Evolutionary conservation across 148 eudicot species (phyloP).

Genomic region (Silene latifolia): DNA sequence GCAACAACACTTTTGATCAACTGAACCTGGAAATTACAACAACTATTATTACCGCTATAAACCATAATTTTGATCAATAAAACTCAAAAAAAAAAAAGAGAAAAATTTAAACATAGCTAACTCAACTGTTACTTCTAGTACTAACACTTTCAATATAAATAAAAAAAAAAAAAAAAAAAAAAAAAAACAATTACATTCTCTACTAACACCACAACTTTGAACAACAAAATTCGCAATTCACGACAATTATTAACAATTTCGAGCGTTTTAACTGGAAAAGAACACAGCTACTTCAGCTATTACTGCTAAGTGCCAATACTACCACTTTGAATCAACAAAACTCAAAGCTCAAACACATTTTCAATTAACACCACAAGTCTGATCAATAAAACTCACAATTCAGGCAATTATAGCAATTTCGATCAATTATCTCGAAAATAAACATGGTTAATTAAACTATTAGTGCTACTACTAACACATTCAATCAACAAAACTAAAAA

Average conservation of each 20-base stretch:
- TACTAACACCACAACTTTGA: not conserved
- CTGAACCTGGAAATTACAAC: too few species aligned
- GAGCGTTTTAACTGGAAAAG: not conserved
- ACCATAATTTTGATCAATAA: too few species aligned
- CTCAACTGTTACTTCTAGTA: not conserved
- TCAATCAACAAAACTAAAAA: not conserved
- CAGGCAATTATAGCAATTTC: not conserved
- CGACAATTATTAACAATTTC: not conserved
- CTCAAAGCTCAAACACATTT: not conserved
- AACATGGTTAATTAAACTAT: not conserved
- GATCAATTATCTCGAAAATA: not conserved
- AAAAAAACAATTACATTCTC: not conserved
- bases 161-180: not conserved
- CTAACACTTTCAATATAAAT: not conserved
- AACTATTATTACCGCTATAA: too few species aligned
- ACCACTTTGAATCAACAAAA: not conserved
- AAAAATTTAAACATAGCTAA: too few species aligned
- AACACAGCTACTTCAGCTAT: not conserved
- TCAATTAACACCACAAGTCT: not conserved
- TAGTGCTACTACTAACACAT: not conserved
- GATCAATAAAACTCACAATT: not conserved
- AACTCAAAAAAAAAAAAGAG: too few species aligned
- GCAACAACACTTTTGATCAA: too few species aligned
- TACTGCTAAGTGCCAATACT: not conserved
- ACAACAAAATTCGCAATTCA: not conserved